Percentiles rank a stretch among this genome's conserved stretches.
These are phyloP conservation scores for Boletus fagicola DNA, from an alignment of 768 basidiomycete species.

Conservation along the genomic window DNA sequence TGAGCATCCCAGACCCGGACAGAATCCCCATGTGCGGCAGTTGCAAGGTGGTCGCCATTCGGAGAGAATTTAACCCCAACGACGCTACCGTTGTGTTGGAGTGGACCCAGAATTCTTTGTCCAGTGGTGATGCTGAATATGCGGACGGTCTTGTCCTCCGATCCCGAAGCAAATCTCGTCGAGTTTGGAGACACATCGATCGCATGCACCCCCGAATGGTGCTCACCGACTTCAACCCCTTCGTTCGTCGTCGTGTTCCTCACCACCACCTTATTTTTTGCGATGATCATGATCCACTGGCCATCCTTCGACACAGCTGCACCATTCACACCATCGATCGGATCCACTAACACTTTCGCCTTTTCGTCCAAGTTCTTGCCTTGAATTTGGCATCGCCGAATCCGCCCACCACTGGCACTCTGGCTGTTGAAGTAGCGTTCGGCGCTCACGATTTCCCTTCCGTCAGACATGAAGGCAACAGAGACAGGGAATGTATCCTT, in stretches of 20 bases:
- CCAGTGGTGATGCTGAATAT: conserved; percentile 5
- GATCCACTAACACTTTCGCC: neutral
- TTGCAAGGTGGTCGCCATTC: neutral
- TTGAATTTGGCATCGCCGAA: conserved; percentile 2
- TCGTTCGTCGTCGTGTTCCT: conserved; percentile 5
- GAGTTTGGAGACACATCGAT: conserved; percentile 14
- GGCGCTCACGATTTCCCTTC: conserved; percentile 4
- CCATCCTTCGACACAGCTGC: conserved; percentile 8
- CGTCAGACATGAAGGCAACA: conserved; percentile 2
- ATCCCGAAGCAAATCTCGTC: conserved; percentile 7
- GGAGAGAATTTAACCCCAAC: too few species aligned
- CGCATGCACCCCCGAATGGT: neutral
- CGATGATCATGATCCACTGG: conserved; percentile 7
- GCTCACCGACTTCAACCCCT: neutral
- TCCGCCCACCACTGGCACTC: neutral
- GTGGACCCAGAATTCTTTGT: too few species aligned
- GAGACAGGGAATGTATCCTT: conserved; percentile 1
- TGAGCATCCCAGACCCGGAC: conserved; percentile 8
- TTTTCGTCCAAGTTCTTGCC: neutral
- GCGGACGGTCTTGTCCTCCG: conserved; percentile 4
- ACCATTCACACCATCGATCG: neutral
- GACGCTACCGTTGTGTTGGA: too few species aligned
- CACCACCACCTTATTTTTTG: neutral
- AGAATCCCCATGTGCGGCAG: neutral
- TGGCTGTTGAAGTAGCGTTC: neutral